Evolutionary conservation across 1,139 yeast species (phyloP), one percentile per base, ranked within the genome.

Genomic region (Martiniozyma asiatica): DNA sequence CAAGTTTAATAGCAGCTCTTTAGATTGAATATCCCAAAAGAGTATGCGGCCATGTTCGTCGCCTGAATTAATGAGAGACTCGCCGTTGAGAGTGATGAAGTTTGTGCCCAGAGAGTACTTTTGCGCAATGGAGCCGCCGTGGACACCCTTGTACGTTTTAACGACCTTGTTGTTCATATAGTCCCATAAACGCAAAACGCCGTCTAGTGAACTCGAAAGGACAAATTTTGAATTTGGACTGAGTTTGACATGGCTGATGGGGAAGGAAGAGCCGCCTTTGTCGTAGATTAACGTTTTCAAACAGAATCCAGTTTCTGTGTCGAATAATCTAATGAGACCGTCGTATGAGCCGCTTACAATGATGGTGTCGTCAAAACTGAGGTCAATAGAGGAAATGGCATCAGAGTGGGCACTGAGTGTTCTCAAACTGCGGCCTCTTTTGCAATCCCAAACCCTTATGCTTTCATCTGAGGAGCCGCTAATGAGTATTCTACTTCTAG

Each of bases 371-470:
- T 89, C 98, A 32, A 75, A 77, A 2, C 73, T 64, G 32, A 89
- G 58, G 41, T 81, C 73, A 1, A 87, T 61, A 0, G 82, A 66
- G 27, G 82, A 73, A 2, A 89, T 80, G 0, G 97, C 94, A 43
- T 85, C 97, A 0, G 94, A 73, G 52, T 89, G 98, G 0, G 98
- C 97, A 12, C 94, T 82, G 34, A 89, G 59, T 0, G 93, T 82
- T 46, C 80, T 74, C 43, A 85, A 56, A 30, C 81, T 69, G 29
- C 65, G 65, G 0, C 93, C 92, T 16, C 74, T 64, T 22, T 68
- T 59, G 5, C 79, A 68, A 53, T 87, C 96, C 98, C 98, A 89
- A 4, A 87, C 66, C 29, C 85, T 69, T 14, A 89, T 77, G 27
- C 87, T 85, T 47, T 89, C 98, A 53, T 89, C 98, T 25, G 92